Evolutionary conservation across 768 basidiomycete genomes (phyloP), one percentile per base, ranked within the genome.

Genomic region (Pisolithus albus): DNA sequence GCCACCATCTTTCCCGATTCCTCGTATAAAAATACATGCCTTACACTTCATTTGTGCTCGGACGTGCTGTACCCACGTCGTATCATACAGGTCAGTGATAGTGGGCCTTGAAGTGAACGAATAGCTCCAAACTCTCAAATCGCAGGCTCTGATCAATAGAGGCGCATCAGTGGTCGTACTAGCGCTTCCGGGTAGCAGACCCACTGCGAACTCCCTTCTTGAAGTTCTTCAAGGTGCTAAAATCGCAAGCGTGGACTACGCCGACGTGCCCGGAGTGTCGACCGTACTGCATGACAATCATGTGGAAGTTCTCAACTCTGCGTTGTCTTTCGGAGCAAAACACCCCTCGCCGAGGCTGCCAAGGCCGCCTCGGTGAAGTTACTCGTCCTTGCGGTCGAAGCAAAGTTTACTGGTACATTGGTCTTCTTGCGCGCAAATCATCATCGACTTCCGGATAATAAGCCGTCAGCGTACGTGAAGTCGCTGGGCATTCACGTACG

Each of bases 291-390:
- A 51, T 19, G 56, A 68, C 36, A 56, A 74, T 55, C 59, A 60
- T 2, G 63, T 71, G 10, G 59, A 71, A 37, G 70, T 72, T 13
- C 55, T 71, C 36, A 40, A 72, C 34, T 72, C 69, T 13, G 64
- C 68, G 6, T 38, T 72, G 37, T 63, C 65, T 15, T 62, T 58
- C 2, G 61, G 57, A 7, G 70, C 60, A 7, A 71, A 47, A 56
- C 55, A 24, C 40, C 55, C 1, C 50, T 73, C 34, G 70, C 64
- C 13, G 64, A 68, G 7, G 72, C 72, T 13, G 67, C 72, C 23
- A 69, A 69, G 50, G 59, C 56, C 36, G 71, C 70, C 0, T 64
- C 60, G 1, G 69, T 73, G 18, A 68, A 69, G 54, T 38, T 74
- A 45, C 72, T 73, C 45, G 70, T 70, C 15, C 45, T 59, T 45